Conservation (phyloP, 169 alveolate species). For the Babesia bigemina region DNA sequence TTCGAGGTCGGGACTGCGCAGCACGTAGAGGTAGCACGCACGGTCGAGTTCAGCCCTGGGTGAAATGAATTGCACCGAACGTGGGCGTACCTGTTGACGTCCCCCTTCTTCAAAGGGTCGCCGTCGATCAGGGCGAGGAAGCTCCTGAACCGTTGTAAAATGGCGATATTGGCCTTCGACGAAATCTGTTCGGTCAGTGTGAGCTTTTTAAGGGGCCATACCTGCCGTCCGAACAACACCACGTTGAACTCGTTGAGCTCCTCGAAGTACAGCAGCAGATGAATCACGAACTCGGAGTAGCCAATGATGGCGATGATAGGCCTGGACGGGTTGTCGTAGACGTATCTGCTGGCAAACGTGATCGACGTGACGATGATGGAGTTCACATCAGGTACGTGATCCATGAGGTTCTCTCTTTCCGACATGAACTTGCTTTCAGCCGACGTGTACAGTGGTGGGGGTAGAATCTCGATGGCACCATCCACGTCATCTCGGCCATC, state of each 20-base stretch:
- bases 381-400: neutral
- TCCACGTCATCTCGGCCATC: neutral
- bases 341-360: constrained; percentile 26
- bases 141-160: constrained; percentile 40
- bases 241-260: constrained; percentile 44
- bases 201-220: neutral
- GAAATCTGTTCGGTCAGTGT: constrained; percentile 9
- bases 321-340: constrained; percentile 14
- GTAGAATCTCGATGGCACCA: neutral
- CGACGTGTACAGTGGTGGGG: neutral
- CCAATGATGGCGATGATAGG: constrained; percentile 56
- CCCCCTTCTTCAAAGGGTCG: constrained; percentile 46
- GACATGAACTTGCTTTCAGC: neutral
- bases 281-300: constrained; percentile 44
- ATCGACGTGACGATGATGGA: constrained; percentile 39
- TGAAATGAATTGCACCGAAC: neutral
- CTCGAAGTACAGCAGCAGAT: constrained; percentile 42
- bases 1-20: constrained; percentile 17
- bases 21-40: constrained; percentile 40
- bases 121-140: constrained; percentile 60
- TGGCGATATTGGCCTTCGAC: constrained; percentile 2
- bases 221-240: constrained; percentile 29
- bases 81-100: constrained; percentile 30
- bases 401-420: neutral
- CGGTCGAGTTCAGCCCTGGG: constrained; percentile 40